These are phyloP conservation scores for Alternaria novae-zelandiae DNA, from an alignment of 2,329 filamentous ascomycete species.

Conservation along the genomic window DNA sequence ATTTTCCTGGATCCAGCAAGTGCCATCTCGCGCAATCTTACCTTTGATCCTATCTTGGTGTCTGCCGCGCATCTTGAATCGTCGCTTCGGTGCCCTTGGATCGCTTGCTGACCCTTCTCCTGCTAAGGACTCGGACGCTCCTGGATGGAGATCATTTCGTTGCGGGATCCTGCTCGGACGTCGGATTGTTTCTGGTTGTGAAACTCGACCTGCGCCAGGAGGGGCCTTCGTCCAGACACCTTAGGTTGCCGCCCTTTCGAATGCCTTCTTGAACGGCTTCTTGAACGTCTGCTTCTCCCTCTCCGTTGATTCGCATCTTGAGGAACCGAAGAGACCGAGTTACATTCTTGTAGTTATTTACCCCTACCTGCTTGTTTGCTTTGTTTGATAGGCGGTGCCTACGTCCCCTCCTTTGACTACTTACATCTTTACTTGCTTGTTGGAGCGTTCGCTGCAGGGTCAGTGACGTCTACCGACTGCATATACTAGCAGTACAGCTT, in stretches of 20 bases:
- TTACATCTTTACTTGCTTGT: conserved; percentile 4
- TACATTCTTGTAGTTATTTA: conserved; percentile 6
- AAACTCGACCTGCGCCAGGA: conserved; percentile 32
- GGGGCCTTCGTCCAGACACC: conserved; percentile 4
- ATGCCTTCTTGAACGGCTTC: conserved; percentile 22
- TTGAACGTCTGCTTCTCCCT: neutral
- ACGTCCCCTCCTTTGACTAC: conserved; percentile 23
- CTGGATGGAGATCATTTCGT: conserved; percentile 35
- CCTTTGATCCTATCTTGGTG: conserved; percentile 6
- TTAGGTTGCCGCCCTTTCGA: conserved; percentile 19
- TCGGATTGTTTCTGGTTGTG: conserved; percentile 30
- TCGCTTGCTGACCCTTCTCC: conserved; percentile 1
- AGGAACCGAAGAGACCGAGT: conserved; percentile 1
- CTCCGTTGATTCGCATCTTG: neutral
- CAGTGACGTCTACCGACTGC: conserved; percentile 18
- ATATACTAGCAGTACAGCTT: conserved; percentile 3
- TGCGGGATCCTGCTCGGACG: conserved; percentile 7
- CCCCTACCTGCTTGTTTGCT: neutral
- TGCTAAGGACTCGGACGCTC: conserved; percentile 9
- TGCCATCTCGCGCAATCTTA: conserved; percentile 7
- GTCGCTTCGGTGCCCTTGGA: neutral
- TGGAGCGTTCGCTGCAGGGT: conserved; percentile 22
- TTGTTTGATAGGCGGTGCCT: conserved; percentile 21
- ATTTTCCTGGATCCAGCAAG: conserved; percentile 15
- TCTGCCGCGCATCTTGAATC: conserved; percentile 3